These are phyloP conservation scores for Aschersonia sp. DNA, from an alignment of 2,329 filamentous ascomycete species.

Conservation along the genomic window DNA sequence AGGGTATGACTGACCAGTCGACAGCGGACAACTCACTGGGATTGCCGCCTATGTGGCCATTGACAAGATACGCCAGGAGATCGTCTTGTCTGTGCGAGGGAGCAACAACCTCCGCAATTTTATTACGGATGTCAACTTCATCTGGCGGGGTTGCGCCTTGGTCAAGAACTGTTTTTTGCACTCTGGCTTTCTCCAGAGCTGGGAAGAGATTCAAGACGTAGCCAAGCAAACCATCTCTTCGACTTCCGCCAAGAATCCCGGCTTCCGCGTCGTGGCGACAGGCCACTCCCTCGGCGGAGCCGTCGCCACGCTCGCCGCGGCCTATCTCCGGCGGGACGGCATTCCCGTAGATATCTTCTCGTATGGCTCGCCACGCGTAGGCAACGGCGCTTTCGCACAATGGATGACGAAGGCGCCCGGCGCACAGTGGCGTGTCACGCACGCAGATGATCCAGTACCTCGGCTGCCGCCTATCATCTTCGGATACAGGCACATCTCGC, in stretches of 20 bases:
- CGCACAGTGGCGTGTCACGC: conserved; percentile 48
- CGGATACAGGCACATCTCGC: conserved; percentile 50
- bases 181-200: conserved; percentile 43
- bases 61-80: conserved; percentile 31
- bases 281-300: conserved; percentile 58
- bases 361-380: conserved; percentile 52
- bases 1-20: not conserved
- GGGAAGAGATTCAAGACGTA: conserved; percentile 32
- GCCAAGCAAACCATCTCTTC: conserved; percentile 27
- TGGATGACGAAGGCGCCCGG: conserved; percentile 39
- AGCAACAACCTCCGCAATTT: conserved; percentile 44
- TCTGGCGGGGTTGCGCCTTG: conserved; percentile 13
- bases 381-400: conserved; percentile 37
- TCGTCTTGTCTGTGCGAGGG: conserved; percentile 48
- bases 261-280: conserved; percentile 39
- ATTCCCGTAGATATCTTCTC: conserved; percentile 41
- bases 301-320: conserved; percentile 44
- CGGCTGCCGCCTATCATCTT: conserved; percentile 46
- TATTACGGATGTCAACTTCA: conserved; percentile 35
- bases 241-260: conserved; percentile 30
- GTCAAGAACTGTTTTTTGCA: conserved; percentile 33
- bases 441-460: conserved; percentile 52
- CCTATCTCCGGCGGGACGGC: conserved; percentile 35
- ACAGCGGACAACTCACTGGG: conserved; percentile 26
- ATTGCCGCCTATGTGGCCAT: conserved; percentile 35